phyloP scores from a whole-genome alignment of 2,329 filamentous ascomycete species.

The Phaeosphaeriaceae sp. region DNA sequence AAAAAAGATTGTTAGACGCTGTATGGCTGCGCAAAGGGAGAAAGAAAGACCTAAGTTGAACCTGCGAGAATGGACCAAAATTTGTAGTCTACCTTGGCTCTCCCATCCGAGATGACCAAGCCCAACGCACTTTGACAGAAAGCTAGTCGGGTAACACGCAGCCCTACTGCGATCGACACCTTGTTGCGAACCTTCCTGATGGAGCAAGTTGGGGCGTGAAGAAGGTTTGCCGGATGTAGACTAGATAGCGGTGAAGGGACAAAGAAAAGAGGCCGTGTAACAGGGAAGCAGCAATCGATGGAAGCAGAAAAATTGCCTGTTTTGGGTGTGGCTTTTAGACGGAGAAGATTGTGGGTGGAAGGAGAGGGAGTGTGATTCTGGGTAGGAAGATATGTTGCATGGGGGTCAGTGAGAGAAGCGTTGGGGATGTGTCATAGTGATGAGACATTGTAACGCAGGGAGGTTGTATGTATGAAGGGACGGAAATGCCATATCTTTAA shows the following conservation, averaged over 20 bases:
- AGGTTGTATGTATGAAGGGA: neutral
- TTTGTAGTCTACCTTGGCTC: too few species aligned
- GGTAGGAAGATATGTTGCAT: too few species aligned
- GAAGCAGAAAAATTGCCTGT: neutral
- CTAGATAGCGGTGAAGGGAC: neutral
- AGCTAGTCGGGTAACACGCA: neutral
- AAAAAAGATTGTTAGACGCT: too few species aligned
- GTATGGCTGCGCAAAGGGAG: too few species aligned
- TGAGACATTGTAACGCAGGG: too few species aligned
- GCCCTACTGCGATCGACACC: neutral
- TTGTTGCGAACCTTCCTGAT: neutral
- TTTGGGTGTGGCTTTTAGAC: neutral
- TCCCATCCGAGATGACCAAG: too few species aligned
- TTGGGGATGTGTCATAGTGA: too few species aligned
- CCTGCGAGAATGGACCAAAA: too few species aligned
- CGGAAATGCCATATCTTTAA: too few species aligned
- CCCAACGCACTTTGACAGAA: too few species aligned
- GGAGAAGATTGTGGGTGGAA: neutral
- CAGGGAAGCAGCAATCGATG: neutral
- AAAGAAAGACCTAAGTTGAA: too few species aligned
- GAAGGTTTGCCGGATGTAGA: neutral
- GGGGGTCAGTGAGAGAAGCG: too few species aligned
- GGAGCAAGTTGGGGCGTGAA: neutral
- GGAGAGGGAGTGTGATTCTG: neutral
- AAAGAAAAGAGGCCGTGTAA: neutral